These are phyloP conservation scores for Bacidia gigantensis DNA, from an alignment of 495 filamentous ascomycete genomes.

Conservation along the genomic window DNA sequence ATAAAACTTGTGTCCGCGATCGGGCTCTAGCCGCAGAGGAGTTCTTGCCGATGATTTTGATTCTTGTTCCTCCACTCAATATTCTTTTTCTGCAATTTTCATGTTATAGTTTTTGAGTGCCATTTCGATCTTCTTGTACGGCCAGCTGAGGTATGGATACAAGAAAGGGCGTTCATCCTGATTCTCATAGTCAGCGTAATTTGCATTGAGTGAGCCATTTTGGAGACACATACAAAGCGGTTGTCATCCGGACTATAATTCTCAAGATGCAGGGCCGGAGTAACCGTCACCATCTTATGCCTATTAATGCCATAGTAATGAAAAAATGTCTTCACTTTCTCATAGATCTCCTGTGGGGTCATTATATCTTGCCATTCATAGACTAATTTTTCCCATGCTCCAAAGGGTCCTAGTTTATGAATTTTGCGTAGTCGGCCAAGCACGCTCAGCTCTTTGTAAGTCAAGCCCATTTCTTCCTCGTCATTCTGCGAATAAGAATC, in stretches of 20 bases:
- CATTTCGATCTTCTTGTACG: conserved; percentile 13
- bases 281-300: conserved; percentile 43
- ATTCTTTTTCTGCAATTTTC: no score
- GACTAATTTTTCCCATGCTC: conserved; percentile 4
- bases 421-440: conserved; percentile 57
- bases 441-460: conserved; percentile 34
- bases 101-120: no score
- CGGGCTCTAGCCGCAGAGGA: no score
- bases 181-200: background rate
- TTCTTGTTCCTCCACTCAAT: no score
- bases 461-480: conserved; percentile 65
- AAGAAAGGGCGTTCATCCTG: conserved; percentile 38
- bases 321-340: conserved; percentile 51
- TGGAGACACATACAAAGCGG: conserved; percentile 38
- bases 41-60: no score
- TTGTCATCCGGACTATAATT: conserved; percentile 52
- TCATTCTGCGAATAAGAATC: conserved; percentile 24
- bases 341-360: conserved; percentile 59
- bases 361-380: conserved; percentile 27
- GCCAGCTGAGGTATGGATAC: conserved; percentile 11
- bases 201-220: background rate
- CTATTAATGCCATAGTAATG: conserved; percentile 38
- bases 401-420: conserved; percentile 49
- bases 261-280: conserved; percentile 34
- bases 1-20: no score